Evolutionary conservation across 768 basidiomycete genomes (phyloP).

Genomic region (Kwoniella dejecticola): DNA sequence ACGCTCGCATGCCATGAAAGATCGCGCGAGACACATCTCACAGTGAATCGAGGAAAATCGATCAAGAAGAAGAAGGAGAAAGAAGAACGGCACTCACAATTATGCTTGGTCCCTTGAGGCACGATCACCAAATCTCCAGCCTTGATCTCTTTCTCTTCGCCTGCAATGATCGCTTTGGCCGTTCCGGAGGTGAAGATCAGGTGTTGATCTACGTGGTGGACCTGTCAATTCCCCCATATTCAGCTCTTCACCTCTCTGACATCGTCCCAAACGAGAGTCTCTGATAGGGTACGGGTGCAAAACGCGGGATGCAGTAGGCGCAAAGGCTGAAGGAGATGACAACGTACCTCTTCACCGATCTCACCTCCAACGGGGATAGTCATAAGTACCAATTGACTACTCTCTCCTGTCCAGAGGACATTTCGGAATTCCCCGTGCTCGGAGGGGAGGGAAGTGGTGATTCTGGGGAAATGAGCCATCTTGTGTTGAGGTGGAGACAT

Average conservation of each 20-base stretch:
- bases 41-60: not conserved
- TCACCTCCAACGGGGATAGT: slow-evolving; percentile 57
- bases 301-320: not conserved
- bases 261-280: too few relatives aligned
- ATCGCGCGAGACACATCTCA: not conserved
- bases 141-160: slow-evolving; percentile 56
- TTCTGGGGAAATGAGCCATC: slow-evolving; percentile 53
- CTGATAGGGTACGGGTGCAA: too few relatives aligned
- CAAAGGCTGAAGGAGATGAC: not conserved
- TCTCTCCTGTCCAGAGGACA: slow-evolving; percentile 56
- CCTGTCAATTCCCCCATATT: slow-evolving; percentile 27
- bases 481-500: slow-evolving; percentile 51
- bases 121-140: slow-evolving; percentile 57
- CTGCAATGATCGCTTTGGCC: slow-evolving; percentile 56
- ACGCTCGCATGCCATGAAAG: too few relatives aligned
- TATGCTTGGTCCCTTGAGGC: slow-evolving; percentile 57
- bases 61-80: too few relatives aligned
- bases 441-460: slow-evolving; percentile 53
- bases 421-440: slow-evolving; percentile 54
- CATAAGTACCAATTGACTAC: slow-evolving; percentile 56
- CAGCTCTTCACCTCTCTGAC: too few relatives aligned
- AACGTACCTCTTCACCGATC: slow-evolving; percentile 56
- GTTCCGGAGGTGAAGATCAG: slow-evolving; percentile 56
- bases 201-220: slow-evolving; percentile 56
- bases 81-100: slow-evolving; percentile 53